These are phyloP conservation scores for Colletotrichum spinosum DNA, from an alignment of 2,329 filamentous ascomycete species.

Conservation along the genomic window DNA sequence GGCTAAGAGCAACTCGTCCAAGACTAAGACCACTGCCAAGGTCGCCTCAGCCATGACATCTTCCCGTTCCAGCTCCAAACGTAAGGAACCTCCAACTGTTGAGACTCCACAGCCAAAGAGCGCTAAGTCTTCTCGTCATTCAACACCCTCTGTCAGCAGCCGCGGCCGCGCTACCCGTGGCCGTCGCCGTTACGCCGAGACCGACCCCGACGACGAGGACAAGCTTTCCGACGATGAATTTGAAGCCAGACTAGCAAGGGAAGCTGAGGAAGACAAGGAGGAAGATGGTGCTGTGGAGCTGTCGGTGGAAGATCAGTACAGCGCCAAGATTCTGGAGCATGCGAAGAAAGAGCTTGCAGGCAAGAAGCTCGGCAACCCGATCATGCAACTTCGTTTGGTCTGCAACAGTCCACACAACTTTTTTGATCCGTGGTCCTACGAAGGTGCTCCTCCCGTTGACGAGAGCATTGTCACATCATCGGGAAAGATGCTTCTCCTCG, in stretches of 20 bases:
- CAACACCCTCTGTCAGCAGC: conserved; percentile 74
- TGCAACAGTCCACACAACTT: conserved; percentile 98
- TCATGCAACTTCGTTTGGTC: conserved; percentile 91
- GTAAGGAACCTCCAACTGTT: conserved; percentile 45
- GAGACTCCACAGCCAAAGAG: conserved; percentile 70
- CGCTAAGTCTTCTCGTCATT: conserved; percentile 77
- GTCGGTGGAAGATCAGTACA: conserved; percentile 71
- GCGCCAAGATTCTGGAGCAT: conserved; percentile 76
- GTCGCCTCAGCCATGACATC: conserved; percentile 39
- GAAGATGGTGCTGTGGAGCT: conserved; percentile 49
- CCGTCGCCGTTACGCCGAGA: conserved; percentile 60
- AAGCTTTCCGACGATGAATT: conserved; percentile 85
- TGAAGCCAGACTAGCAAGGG: conserved; percentile 79
- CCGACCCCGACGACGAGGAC: conserved; percentile 68
- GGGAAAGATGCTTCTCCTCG: conserved; percentile 95
- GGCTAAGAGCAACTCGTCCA: conserved; percentile 38
- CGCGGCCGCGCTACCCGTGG: conserved; percentile 56
- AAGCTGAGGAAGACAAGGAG: conserved; percentile 59
- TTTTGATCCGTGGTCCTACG: conserved; percentile 85
- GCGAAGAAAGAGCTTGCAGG: conserved; percentile 89
- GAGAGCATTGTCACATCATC: conserved; percentile 87
- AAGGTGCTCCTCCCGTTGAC: conserved; percentile 72
- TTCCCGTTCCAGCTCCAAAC: conserved; percentile 42
- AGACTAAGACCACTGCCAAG: conserved; percentile 38
- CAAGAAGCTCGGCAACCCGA: conserved; percentile 92